phyloP scores from a whole-genome alignment of 345 rosid species.

The Hibiscus trionum region DNA sequence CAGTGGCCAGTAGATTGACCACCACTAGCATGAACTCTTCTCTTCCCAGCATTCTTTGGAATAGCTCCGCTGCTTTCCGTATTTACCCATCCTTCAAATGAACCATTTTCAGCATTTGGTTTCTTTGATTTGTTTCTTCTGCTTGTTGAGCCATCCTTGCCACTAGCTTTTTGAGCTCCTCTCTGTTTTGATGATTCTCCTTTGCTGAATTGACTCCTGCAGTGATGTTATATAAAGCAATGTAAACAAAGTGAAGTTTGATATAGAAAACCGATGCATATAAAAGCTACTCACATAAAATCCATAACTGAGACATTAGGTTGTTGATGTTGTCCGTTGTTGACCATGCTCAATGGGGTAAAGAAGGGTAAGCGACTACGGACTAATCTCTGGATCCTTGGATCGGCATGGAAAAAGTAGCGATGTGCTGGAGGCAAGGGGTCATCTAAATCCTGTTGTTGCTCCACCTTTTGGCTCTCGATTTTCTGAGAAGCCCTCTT shows the following conservation, averaged over 20 bases:
- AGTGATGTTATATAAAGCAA: slow-evolving; percentile 7
- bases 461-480: slow-evolving; percentile 21
- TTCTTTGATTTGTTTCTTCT: slow-evolving; percentile 36
- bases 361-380: slow-evolving; percentile 61
- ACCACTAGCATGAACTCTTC: slow-evolving; percentile 51
- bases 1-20: slow-evolving; percentile 61
- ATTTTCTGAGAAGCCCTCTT: slow-evolving; percentile 25
- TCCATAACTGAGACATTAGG: slow-evolving; percentile 37
- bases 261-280: neutral
- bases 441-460: slow-evolving; percentile 25
- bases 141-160: slow-evolving; percentile 30
- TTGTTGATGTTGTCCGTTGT: slow-evolving; percentile 27
- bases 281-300: slow-evolving; percentile 44
- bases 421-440: slow-evolving; percentile 63
- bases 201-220: slow-evolving; percentile 68
- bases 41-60: slow-evolving; percentile 77
- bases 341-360: slow-evolving; percentile 39
- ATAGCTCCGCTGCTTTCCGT: slow-evolving; percentile 35
- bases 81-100: slow-evolving; percentile 53
- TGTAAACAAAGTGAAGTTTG: neutral
- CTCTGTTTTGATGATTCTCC: slow-evolving; percentile 41
- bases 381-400: slow-evolving; percentile 52
- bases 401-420: slow-evolving; percentile 73
- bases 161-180: slow-evolving; percentile 21
- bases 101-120: slow-evolving; percentile 22